Evolutionary conservation across 2,329 filamentous ascomycete genomes (phyloP).

Genomic region (Raffaelea albimanens): DNA sequence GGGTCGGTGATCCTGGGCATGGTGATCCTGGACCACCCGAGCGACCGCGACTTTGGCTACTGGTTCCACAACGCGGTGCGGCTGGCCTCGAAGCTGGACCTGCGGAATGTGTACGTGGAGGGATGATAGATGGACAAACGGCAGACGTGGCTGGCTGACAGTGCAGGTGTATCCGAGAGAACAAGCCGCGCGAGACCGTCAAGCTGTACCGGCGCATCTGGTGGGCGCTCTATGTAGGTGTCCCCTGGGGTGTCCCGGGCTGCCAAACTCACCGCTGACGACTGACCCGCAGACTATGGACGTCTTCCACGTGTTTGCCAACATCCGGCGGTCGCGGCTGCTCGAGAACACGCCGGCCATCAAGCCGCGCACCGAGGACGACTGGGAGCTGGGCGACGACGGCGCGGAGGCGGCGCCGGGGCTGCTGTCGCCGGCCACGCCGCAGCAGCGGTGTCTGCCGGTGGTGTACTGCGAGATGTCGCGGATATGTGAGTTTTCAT

Average conservation of each 20-base stretch:
- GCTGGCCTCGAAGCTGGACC: conserved; percentile 3
- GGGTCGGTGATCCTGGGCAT: neutral
- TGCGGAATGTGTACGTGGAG: no score
- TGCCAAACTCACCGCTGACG: no score
- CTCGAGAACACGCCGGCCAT: conserved; percentile 14
- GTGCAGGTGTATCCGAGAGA: conserved; percentile 14
- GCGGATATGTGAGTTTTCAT: conserved; percentile 15
- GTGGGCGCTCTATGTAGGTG: conserved; percentile 16
- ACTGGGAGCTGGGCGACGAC: conserved; percentile 16
- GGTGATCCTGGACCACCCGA: neutral
- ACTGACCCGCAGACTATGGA: conserved; percentile 15
- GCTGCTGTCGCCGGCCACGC: conserved; percentile 14
- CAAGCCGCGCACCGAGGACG: conserved; percentile 16
- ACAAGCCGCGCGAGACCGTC: conserved; percentile 15
- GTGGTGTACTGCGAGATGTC: conserved; percentile 16
- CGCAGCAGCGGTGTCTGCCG: conserved; percentile 14
- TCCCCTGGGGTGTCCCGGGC: no score
- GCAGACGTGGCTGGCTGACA: no score
- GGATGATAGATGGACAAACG: no score
- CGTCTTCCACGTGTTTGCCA: conserved; percentile 16
- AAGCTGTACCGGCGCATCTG: conserved; percentile 17
- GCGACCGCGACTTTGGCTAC: conserved; percentile 4
- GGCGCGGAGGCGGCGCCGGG: conserved; percentile 10
- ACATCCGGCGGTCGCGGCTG: conserved; percentile 14
- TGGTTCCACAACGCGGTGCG: conserved; percentile 6